Evolutionary conservation across 2,329 filamentous ascomycete genomes (phyloP).

Genomic region (Nemania diffusa): DNA sequence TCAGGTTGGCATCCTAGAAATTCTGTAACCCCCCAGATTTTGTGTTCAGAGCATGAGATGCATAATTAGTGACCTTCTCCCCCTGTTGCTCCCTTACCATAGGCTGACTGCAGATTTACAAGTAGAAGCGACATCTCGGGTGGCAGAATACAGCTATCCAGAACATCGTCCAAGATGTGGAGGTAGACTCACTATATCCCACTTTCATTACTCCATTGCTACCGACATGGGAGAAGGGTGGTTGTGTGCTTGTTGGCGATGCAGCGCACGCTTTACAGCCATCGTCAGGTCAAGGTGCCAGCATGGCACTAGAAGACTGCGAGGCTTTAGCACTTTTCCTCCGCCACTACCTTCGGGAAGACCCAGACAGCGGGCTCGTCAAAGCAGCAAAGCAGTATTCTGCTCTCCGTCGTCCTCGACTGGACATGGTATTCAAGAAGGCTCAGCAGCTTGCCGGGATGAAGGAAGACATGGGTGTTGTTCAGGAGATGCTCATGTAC

Average conservation of each 20-base stretch:
- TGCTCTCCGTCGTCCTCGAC: slow-evolving; percentile 30
- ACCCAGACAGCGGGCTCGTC: background rate
- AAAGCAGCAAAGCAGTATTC: slow-evolving; percentile 28
- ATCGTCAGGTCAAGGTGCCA: slow-evolving; percentile 34
- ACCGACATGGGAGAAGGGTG: slow-evolving; percentile 35
- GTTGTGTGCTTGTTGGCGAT: slow-evolving; percentile 35
- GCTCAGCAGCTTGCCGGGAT: slow-evolving; percentile 35
- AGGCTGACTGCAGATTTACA: background rate
- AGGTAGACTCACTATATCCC: slow-evolving; percentile 30
- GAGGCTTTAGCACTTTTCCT: slow-evolving; percentile 30
- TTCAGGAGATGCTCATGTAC: slow-evolving; percentile 37
- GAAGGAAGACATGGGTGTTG: slow-evolving; percentile 33
- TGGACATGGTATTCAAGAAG: slow-evolving; percentile 34
- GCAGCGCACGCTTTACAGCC: slow-evolving; percentile 34
- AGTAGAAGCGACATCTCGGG: slow-evolving; percentile 27
- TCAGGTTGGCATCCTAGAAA: slow-evolving; percentile 18
- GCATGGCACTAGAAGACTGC: slow-evolving; percentile 35
- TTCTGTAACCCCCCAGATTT: background rate
- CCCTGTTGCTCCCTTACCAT: background rate
- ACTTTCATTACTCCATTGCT: slow-evolving; percentile 32
- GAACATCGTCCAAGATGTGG: slow-evolving; percentile 29
- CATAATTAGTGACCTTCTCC: background rate
- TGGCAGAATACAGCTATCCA: slow-evolving; percentile 30
- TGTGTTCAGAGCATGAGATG: background rate
- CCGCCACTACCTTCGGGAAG: slow-evolving; percentile 21